A percentile compares a stretch with the other conserved stretches of the same genome.
phyloP scores from a whole-genome alignment of 306 rosid genomes.

The Malus sieversii region DNA sequence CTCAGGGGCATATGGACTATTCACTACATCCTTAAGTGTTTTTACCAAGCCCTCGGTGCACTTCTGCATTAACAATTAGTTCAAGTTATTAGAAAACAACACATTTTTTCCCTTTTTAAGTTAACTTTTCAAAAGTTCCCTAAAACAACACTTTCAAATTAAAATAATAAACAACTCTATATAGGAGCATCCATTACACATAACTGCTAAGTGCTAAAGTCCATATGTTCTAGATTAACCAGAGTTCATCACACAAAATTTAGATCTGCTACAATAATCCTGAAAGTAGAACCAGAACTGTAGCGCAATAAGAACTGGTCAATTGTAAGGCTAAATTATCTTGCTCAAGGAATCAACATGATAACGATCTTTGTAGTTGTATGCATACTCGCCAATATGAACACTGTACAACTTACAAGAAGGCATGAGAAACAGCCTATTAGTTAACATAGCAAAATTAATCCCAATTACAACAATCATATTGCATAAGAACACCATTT shows the following conservation, averaged over 20 bases:
- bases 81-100: neutral
- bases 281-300: neutral
- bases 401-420: neutral
- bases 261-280: neutral
- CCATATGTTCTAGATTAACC: neutral
- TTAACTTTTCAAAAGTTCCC: constrained; percentile 11
- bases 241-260: neutral
- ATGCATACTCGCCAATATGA: neutral
- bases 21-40: constrained; percentile 77
- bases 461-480: neutral
- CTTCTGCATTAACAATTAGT: constrained; percentile 48
- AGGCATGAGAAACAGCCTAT: neutral
- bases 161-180: constrained; percentile 6
- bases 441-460: neutral
- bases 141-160: neutral
- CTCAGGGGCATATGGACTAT: constrained; percentile 94
- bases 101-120: neutral
- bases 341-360: neutral
- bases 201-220: neutral
- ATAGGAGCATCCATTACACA: constrained; percentile 7
- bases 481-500: neutral
- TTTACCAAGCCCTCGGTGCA: constrained; percentile 85
- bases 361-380: neutral
- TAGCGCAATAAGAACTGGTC: neutral
- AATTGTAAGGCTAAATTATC: neutral